A percentile compares a stretch with the other conserved stretches of the same genome.
Conservation (phyloP, 305 asterid genomes). For the Fraxinus floribunda region DNA sequence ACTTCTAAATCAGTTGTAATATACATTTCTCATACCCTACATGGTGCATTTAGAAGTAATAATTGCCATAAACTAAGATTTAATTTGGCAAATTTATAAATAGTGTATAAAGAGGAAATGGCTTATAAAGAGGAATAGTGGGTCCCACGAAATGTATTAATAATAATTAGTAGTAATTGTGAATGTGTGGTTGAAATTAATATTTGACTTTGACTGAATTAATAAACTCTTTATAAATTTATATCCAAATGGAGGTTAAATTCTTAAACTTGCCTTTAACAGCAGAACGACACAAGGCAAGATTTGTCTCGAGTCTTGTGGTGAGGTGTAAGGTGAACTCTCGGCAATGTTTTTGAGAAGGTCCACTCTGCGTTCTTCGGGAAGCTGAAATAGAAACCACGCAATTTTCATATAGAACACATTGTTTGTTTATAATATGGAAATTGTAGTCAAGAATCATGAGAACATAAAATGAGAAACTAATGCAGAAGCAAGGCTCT, state of each 20-base stretch:
- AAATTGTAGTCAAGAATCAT: neutral
- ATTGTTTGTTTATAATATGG: neutral
- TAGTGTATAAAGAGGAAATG: neutral
- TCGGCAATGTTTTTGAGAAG: slow-evolving; percentile 93
- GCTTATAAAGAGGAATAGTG: neutral
- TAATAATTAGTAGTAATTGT: neutral
- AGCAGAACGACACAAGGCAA: slow-evolving; percentile 80
- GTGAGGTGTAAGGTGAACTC: slow-evolving; percentile 78
- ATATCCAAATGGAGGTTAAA: neutral
- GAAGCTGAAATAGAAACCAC: slow-evolving; percentile 53
- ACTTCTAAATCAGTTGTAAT: neutral
- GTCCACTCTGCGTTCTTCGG: slow-evolving; percentile 86
- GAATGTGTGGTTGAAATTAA: neutral
- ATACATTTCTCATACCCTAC: neutral
- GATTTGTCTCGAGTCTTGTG: slow-evolving; percentile 82
- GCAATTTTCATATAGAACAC: neutral
- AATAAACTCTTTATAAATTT: neutral
- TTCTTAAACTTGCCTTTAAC: slow-evolving; percentile 60
- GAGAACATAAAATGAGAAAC: slow-evolving; percentile 8
- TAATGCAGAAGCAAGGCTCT: slow-evolving; percentile 8
- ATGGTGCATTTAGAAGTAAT: neutral
- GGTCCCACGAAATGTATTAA: neutral
- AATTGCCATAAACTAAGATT: neutral
- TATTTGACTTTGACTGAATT: neutral
- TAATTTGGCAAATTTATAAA: neutral